Conservation (phyloP, 1,139 yeast species). For the Candida sanyaensis region DNA sequence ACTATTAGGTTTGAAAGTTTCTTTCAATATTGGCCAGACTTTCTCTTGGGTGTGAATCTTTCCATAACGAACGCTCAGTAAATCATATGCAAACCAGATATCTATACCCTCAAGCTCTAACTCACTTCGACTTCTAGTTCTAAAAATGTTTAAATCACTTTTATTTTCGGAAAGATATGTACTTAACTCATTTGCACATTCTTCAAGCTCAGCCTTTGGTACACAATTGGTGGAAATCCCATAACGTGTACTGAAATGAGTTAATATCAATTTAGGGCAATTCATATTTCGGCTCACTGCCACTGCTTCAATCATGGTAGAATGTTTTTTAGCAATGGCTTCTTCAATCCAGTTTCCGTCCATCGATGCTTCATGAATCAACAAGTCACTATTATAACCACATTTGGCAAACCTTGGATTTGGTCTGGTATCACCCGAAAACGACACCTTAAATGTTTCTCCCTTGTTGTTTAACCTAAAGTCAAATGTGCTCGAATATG, state of each 20-base stretch:
- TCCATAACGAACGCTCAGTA: slow-evolving; percentile 32
- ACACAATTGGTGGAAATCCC: slow-evolving; percentile 61
- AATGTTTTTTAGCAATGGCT: slow-evolving; percentile 80
- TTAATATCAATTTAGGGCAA: slow-evolving; percentile 69
- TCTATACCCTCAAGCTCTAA: slow-evolving; percentile 26
- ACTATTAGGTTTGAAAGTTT: slow-evolving; percentile 10
- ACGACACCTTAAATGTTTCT: slow-evolving; percentile 65
- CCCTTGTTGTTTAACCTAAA: slow-evolving; percentile 36
- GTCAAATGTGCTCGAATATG: slow-evolving; percentile 70
- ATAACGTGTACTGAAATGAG: slow-evolving; percentile 92
- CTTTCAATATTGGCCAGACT: slow-evolving; percentile 11
- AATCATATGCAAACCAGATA: slow-evolving; percentile 45
- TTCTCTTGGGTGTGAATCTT: slow-evolving; percentile 15
- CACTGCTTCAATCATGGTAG: slow-evolving; percentile 90
- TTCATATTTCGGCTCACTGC: slow-evolving; percentile 69
- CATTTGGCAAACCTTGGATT: slow-evolving; percentile 57
- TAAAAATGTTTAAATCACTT: slow-evolving; percentile 30
- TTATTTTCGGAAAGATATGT: slow-evolving; percentile 25
- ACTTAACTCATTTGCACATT: slow-evolving; percentile 24
- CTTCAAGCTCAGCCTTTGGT: slow-evolving; percentile 24
- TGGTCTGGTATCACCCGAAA: slow-evolving; percentile 96
- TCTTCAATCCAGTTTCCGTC: slow-evolving; percentile 81
- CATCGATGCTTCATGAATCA: slow-evolving; percentile 91
- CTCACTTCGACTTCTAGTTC: slow-evolving; percentile 13
- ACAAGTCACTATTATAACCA: slow-evolving; percentile 70